These are phyloP conservation scores for Plectosphaerella cucumerina DNA, from an alignment of 2,329 filamentous ascomycete species.

Conservation along the genomic window DNA sequence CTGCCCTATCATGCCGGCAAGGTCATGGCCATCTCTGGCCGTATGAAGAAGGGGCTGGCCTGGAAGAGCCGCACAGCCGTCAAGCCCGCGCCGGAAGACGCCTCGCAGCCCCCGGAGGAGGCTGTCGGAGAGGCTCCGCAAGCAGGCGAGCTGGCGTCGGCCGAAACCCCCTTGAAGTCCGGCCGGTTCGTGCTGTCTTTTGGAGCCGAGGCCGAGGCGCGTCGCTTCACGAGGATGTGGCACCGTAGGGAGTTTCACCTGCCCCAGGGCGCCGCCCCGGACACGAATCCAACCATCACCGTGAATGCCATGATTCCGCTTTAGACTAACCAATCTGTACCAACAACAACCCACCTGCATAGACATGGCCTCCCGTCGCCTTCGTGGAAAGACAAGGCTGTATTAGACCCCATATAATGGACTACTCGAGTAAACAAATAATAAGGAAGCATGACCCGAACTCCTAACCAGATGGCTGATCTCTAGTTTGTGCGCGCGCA, in stretches of 20 bases:
- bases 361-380: not conserved
- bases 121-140: not conserved
- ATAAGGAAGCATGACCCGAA: slow-evolving; percentile 21
- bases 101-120: no score
- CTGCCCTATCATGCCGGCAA: slow-evolving; percentile 5
- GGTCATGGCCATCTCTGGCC: no score
- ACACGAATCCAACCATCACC: not conserved
- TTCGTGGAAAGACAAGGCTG: slow-evolving; percentile 15
- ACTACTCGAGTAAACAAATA: not conserved
- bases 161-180: slow-evolving; percentile 1
- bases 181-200: slow-evolving; percentile 28
- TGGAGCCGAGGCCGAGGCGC: slow-evolving; percentile 23
- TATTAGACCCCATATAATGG: slow-evolving; percentile 39
- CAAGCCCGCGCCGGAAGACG: not conserved
- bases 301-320: slow-evolving; percentile 10
- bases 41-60: no score
- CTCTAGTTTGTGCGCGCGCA: slow-evolving; percentile 17
- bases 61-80: no score
- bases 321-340: slow-evolving; percentile 1
- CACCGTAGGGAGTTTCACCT: slow-evolving; percentile 25
- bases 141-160: no score
- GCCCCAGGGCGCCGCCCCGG: not conserved
- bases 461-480: slow-evolving; percentile 43
- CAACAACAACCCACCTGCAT: not conserved
- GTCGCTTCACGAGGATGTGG: slow-evolving; percentile 37